Conservation (phyloP, 176 grass and related monocot genomes). For the Aegilops bicornis region DNA sequence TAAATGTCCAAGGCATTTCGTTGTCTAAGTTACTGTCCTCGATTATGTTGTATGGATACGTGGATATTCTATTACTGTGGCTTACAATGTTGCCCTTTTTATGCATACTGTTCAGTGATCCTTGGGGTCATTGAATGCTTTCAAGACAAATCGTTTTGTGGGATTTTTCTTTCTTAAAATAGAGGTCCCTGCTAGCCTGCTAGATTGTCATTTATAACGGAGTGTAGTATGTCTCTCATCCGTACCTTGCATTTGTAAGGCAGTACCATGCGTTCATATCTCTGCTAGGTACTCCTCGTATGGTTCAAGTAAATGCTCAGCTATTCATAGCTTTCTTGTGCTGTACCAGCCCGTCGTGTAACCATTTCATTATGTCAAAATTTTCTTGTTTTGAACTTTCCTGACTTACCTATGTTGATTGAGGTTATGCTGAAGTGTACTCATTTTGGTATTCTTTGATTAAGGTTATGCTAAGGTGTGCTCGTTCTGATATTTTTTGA, state of each 20-base stretch:
- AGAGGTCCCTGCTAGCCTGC: slow-evolving; percentile 3
- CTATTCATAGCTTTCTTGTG: neutral
- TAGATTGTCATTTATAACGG: slow-evolving; percentile 45
- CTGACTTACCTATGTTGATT: neutral
- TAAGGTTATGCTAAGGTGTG: neutral
- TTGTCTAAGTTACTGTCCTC: slow-evolving; percentile 10
- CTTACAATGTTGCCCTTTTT: slow-evolving; percentile 25
- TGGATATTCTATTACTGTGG: slow-evolving; percentile 31
- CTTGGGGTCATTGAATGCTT: slow-evolving; percentile 39
- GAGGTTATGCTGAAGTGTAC: slow-evolving; percentile 11
- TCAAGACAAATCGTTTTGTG: slow-evolving; percentile 30
- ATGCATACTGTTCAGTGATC: slow-evolving; percentile 24
- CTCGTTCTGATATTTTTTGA: neutral
- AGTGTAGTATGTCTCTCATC: slow-evolving; percentile 43
- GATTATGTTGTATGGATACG: slow-evolving; percentile 29
- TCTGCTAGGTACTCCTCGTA: slow-evolving; percentile 29
- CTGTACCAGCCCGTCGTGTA: neutral
- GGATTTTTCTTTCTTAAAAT: neutral
- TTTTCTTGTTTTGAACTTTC: slow-evolving; percentile 7
- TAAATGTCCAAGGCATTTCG: slow-evolving; percentile 16
- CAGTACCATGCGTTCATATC: slow-evolving; percentile 26
- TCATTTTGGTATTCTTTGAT: neutral
- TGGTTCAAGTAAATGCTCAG: slow-evolving; percentile 3
- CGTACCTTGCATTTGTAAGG: slow-evolving; percentile 1
- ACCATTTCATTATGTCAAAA: neutral